phyloP scores from a whole-genome alignment of 768 basidiomycete species.

The Daedaleopsis sinensis region DNA sequence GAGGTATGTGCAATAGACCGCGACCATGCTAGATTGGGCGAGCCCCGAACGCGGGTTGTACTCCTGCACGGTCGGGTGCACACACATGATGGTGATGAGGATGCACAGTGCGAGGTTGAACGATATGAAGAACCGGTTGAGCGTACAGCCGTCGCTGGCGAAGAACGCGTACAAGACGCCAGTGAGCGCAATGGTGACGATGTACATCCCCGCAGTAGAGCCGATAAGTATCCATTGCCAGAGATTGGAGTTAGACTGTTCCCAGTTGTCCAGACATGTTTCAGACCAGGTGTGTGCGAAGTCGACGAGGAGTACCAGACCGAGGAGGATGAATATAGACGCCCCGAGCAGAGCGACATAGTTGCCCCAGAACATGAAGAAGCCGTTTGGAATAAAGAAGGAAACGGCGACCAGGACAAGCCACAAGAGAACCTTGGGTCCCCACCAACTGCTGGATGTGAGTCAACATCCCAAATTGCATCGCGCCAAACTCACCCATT shows the following conservation, averaged over 20 bases:
- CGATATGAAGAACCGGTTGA: conserved; percentile 97
- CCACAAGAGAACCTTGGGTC: conserved; percentile 93
- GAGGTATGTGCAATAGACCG: conserved; percentile 95
- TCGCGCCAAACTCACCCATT: conserved; percentile 69
- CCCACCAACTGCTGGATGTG: conserved; percentile 82
- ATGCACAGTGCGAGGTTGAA: conserved; percentile 86
- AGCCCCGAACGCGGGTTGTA: conserved; percentile 93
- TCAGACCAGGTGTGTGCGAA: conserved; percentile 99
- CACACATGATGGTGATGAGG: conserved; percentile 77
- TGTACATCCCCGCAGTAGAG: conserved; percentile 89
- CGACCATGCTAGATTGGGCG: conserved; percentile 96
- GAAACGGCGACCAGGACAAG: conserved; percentile 75
- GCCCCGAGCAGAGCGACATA: conserved; percentile 91
- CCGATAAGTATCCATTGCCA: conserved; percentile 98
- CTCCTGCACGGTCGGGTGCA: conserved; percentile 88
- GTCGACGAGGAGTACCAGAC: conserved; percentile 95
- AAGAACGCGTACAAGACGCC: conserved; percentile 92
- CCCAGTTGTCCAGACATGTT: conserved; percentile 95
- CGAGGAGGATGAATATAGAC: conserved; percentile 93
- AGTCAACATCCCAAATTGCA: not conserved
- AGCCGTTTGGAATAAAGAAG: conserved; percentile 95
- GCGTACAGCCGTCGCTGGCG: conserved; percentile 79
- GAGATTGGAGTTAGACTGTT: conserved; percentile 78
- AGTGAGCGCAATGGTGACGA: conserved; percentile 81
- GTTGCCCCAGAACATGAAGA: conserved; percentile 99